Evolutionary conservation across 768 basidiomycete species (phyloP), one percentile per base, ranked within the genome.

Genomic region (Rossbeevera mucosa): DNA sequence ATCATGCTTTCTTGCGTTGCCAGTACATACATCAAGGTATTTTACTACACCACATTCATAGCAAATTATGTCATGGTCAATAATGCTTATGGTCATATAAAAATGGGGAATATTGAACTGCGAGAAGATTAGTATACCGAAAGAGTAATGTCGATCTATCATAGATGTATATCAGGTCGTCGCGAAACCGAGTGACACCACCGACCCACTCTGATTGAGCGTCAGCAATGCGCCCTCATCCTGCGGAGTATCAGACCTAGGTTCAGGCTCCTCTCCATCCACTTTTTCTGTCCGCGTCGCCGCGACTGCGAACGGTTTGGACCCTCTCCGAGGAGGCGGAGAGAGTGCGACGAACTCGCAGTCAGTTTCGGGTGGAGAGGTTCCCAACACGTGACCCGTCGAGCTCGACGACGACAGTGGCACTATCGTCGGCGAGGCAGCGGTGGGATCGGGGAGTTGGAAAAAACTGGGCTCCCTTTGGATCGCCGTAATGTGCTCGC

Each of bases 291-390:
- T 38, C 14, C 54, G 60, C 30, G 36, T 40, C n/a, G 47, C 48
- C 29, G 29, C 45, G 22, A 64, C 48, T 7, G 72, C 61, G 48
- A 79, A 68, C 51, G 79, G 75, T 53, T 75, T 78, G 21, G 81
- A 85, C 33, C 77, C 74, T 26, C 80, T 76, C 33, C 85, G 79
- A 22, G 84, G 85, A 1, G 84, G 83, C n/a, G 84, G 84, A 6
- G 82, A 80, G 26, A 87, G 68, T 9, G 84, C 73, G 28, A 73
- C 73, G 53, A 78, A 71, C 54, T 74, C 77, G 49, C 56, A 71
- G 47, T 57, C 65, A 6, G 44, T 45, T 61, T 67, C 47, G 61
- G 66, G 43, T 56, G 61, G 38, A 55, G 66, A 30, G 59, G 59
- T 20, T 59, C 33, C 13, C 46, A 50, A 43, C 5, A 14, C 42